Base-by-base conservation (phyloP, 2,329 filamentous ascomycete genomes). In the Elsinoe perseae region DNA sequence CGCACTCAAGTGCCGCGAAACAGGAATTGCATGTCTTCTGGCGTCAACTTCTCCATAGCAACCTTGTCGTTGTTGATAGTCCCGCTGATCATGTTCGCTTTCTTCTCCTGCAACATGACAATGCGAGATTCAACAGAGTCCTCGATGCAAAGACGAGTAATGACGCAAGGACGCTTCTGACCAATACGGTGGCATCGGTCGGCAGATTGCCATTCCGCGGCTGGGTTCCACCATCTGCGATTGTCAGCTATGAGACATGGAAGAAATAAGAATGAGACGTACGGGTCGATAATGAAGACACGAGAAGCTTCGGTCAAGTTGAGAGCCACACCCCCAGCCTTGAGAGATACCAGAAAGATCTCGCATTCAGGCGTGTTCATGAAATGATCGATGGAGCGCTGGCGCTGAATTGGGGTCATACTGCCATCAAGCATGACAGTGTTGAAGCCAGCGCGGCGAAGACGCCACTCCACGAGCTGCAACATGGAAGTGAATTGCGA, bases 201-300 rank as follows among this genome's bases (percentile, higher is more conserved):
- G 2, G 93, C 93, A 60, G 87, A 93, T 73, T 98, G 93, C 93
- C 93, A 98, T 73, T 98, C 93, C 0, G 92, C 92, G n/a, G 91
- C 91, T n/a, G 93, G 93, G 64, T 97, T 97, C 93, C 93, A 98
- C 93, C 93, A 97, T 63, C 87, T 90, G 62, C 32, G 60, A 28
- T 58, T 23, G 54, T 74, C 63, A 70, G 70, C 46, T 61, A 57
- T 32, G 42, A 64, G 8, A 53, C 50, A 27, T 57, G 23, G 25
- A 38, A 44, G 36, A 28, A 25, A 40, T 40, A 28, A 20, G n/a
- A 12, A 40, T 28, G 38, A 40, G 42, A 85, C 87, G 80, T 82
- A 91, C 78, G 93, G 93, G 66, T 98, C 93, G 58, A 97, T 84
- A 59, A 97, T 96, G 70, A 95, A 97, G 8, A 98, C 93, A 50